Base-by-base conservation (phyloP, 1,284 basidiomycete species). In the Ustilago nuda region DNA sequence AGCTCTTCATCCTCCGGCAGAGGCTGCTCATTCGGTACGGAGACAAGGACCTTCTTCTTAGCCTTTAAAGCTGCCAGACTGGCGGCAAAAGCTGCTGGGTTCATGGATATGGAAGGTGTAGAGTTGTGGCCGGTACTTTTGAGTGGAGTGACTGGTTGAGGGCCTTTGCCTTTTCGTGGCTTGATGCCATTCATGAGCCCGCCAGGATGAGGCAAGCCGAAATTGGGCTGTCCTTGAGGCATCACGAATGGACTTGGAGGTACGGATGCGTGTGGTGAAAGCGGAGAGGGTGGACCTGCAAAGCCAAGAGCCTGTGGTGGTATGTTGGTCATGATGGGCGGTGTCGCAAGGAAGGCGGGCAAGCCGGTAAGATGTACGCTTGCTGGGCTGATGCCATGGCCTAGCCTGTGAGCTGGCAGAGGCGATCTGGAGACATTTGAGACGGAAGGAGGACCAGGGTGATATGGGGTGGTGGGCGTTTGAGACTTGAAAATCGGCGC, bases 101-200 rank as follows among this genome's bases (percentile, higher is more conserved):
- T 78, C 58, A 83, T 60, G 33, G 75, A 78, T 53, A 83, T 75
- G 8, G 80, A 82, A 0, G 82, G 82, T 13, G 69, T 82, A 2
- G 79, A 81, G 59, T 83, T 83, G 65, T 83, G 82, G 13, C 82
- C 82, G 17, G 66, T 73, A 0, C 76, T 78, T 64, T 76, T 79
- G 64, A 83, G 66, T 5, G 82, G 82, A 3, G 77, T 80, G 51
- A 78, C 65, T 0, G 76, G 75, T 13, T 60, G 72, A 1, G 61
- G 65, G 23, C 65, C 65, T 35, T 65, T 73, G 19, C 62, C 55
- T 15, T 66, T 78, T 4, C 77, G 53, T 4, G 36, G 11, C 32
- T 71, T 68, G 43, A 55, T 60, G 30, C 43, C 53, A 39, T 58
- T 62, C 35, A 56, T 56, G n/a, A 51, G 27, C 8, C 41, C 53